Evolutionary conservation across 345 rosid species (phyloP), one percentile per base, ranked within the genome.

Genomic region (Camelina hispida): DNA sequence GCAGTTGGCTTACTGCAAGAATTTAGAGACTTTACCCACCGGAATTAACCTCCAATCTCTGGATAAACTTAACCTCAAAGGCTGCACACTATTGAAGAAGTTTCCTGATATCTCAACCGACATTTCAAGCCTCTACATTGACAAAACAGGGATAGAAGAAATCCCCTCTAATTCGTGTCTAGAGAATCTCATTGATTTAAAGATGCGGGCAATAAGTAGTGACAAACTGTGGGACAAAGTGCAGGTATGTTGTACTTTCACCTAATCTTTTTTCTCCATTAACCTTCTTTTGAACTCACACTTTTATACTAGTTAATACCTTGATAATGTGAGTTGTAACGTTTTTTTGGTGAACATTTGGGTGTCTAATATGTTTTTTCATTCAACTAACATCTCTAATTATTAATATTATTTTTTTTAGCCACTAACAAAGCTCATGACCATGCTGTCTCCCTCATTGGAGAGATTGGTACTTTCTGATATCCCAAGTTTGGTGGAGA

Each of bases 401-500:
- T n/a, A n/a, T n/a, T n/a, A 34, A 7, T 7, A 2, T 34, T 34
- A 11, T 7, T 14, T 28, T 30, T 32, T 23, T n/a, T n/a, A n/a
- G n/a, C n/a, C n/a, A n/a, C n/a, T n/a, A n/a, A 32, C 22, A 32
- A 13, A 20, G 7, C 23, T 58, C 62, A n/a, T 58, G 62, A 10
- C 12, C 7, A 4, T 34, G 43, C 2, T 58, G 8, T 4, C 43
- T 32, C 43, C 13, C 43, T 16, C 23, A 4, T 3, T 10, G 35
- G 35, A 32, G 35, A 32, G 35, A 6, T 32, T 58, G 8, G 7
- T 0, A 0, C 43, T 58, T 13, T 34, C 43, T 0, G 15, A 34
- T 34, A 58, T 58, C 62, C 62, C 44, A 34, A 59, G 9, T 59
- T 59, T 59, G 46, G 46, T 59, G 46, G 46, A 59, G 46, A 2